Evolutionary conservation across 108 stramenopile species (phyloP).

Genomic region (Poteriospumella lacustris): DNA sequence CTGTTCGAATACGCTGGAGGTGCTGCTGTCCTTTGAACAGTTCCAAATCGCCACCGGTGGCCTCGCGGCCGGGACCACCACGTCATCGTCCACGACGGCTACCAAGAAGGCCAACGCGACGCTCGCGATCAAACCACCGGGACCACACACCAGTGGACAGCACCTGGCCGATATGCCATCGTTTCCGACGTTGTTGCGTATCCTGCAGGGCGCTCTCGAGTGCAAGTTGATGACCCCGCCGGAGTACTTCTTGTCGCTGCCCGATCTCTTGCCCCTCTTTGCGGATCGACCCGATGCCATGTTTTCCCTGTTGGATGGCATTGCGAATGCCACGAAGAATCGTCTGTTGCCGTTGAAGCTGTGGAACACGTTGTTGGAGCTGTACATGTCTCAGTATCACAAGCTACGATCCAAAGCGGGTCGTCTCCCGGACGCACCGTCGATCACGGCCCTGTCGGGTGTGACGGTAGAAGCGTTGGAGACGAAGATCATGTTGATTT

Average conservation of each 20-base stretch:
- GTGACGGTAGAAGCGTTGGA: not conserved
- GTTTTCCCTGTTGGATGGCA: not conserved
- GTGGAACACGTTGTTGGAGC: not conserved
- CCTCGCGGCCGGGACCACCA: not conserved
- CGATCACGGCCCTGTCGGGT: not conserved
- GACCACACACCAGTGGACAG: too few relatives aligned
- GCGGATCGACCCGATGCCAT: not conserved
- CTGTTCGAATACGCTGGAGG: not conserved
- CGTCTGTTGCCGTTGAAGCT: not conserved
- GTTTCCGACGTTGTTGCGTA: not conserved
- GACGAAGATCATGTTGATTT: not conserved
- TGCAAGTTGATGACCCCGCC: not conserved
- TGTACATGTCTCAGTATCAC: not conserved
- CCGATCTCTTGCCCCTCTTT: not conserved
- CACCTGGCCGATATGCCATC: too few relatives aligned
- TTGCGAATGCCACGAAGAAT: not conserved
- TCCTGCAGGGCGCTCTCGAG: not conserved
- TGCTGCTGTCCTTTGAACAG: too few relatives aligned
- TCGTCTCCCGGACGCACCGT: not conserved
- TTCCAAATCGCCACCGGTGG: not conserved
- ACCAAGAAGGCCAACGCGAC: not conserved
- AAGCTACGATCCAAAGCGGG: not conserved
- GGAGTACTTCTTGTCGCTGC: too few relatives aligned
- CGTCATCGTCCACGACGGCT: not conserved
- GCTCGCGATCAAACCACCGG: too few relatives aligned